Evolutionary conservation across 305 asterid species (phyloP).

Genomic region (Solanum hybrid): DNA sequence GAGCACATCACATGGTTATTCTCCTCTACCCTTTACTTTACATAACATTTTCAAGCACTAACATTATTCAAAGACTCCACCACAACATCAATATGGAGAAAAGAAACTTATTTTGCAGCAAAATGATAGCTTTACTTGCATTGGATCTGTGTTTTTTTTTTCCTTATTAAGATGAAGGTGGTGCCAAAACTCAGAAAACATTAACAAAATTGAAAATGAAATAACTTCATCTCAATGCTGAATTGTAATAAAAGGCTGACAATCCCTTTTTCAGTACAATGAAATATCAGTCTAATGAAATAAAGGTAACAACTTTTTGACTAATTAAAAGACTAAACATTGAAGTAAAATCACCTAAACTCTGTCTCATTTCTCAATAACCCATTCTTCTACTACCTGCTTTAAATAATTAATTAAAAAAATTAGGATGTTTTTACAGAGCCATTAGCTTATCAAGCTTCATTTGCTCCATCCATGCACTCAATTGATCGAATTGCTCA

Average conservation of each 20-base stretch:
- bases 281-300: slow-evolving; percentile 15
- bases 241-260: background rate
- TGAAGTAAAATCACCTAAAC: slow-evolving; percentile 23
- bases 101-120: background rate
- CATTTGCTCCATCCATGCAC: slow-evolving; percentile 65
- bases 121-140: background rate
- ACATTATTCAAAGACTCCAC: background rate
- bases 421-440: slow-evolving; percentile 26
- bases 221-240: background rate
- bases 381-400: slow-evolving; percentile 35
- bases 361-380: slow-evolving; percentile 18
- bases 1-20: background rate
- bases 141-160: background rate
- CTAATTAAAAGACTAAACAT: slow-evolving; percentile 18
- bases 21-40: background rate
- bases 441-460: slow-evolving; percentile 67
- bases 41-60: background rate
- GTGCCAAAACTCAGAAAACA: background rate
- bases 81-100: background rate
- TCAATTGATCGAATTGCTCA: slow-evolving; percentile 49
- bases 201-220: background rate
- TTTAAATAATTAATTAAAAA: slow-evolving; percentile 27
- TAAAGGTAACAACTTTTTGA: slow-evolving; percentile 9
- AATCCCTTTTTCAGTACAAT: background rate
- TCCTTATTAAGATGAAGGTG: too few species aligned